These are phyloP conservation scores for Casuarina glauca DNA, from an alignment of 306 rosid species.

Conservation along the genomic window DNA sequence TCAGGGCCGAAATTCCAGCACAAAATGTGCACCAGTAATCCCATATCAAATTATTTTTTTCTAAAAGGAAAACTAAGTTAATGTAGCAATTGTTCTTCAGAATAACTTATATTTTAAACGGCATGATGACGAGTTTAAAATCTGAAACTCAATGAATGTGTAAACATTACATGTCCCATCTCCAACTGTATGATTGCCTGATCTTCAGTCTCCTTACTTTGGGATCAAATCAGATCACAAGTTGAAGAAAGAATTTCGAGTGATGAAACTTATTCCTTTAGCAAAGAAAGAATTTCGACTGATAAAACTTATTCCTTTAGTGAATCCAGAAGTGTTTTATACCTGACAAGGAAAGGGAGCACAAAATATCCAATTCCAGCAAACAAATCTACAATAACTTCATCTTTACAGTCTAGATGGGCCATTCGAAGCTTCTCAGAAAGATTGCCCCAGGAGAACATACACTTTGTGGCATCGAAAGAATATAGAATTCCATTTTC, in stretches of 20 bases:
- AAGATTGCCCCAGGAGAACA: conserved; percentile 99
- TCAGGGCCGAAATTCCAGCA: neutral
- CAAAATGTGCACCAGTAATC: too few relatives aligned
- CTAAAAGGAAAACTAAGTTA: neutral
- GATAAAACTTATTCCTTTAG: neutral
- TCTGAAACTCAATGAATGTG: neutral
- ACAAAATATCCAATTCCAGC: conserved; percentile 94
- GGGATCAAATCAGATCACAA: neutral
- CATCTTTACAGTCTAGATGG: conserved; percentile 60
- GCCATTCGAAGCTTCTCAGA: conserved; percentile 93
- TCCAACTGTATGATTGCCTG: neutral
- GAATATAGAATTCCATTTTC: conserved; percentile 88
- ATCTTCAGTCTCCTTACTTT: neutral
- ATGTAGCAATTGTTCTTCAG: neutral
- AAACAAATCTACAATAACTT: conserved; percentile 78
- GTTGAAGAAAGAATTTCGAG: neutral
- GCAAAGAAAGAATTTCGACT: neutral
- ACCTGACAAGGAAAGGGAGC: conserved; percentile 96
- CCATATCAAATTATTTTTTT: neutral
- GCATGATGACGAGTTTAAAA: neutral
- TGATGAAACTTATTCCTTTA: neutral
- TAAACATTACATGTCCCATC: neutral
- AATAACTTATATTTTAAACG: neutral
- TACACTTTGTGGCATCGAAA: conserved; percentile 86
- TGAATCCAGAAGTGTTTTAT: conserved; percentile 10